These are phyloP conservation scores for Nymphaea thermarum DNA, from an alignment of 164 flowering plant genomes.

Conservation along the genomic window DNA sequence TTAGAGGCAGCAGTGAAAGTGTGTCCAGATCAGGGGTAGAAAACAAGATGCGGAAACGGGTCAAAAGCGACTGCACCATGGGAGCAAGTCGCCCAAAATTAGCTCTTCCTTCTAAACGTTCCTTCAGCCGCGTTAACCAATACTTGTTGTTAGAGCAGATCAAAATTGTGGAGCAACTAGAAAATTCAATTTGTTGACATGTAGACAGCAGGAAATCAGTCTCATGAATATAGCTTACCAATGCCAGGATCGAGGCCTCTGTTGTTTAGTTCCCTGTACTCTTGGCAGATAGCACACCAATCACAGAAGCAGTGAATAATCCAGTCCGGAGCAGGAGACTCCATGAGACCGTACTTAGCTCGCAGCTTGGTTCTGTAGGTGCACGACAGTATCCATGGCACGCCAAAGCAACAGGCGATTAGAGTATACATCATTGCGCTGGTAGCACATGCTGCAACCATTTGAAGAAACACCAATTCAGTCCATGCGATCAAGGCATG, in stretches of 20 bases:
- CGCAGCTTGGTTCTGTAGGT: constrained; percentile 24
- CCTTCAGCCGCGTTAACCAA: too few species aligned
- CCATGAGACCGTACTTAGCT: constrained; percentile 16
- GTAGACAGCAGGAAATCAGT: too few species aligned
- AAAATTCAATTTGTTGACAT: too few species aligned
- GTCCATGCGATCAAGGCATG: background rate
- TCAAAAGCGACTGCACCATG: background rate
- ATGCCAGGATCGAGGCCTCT: constrained; percentile 28
- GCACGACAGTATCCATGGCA: constrained; percentile 29
- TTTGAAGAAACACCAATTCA: background rate
- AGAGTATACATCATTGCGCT: constrained; percentile 17
- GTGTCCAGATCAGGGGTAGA: background rate
- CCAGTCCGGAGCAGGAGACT: constrained; percentile 28
- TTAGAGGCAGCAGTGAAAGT: background rate
- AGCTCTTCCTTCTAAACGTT: too few species aligned
- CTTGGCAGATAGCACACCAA: constrained; percentile 24
- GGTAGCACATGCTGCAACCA: constrained; percentile 19
- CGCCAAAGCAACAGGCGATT: constrained; percentile 4
- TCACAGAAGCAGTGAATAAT: constrained; percentile 22
- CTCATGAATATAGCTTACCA: constrained; percentile 7
- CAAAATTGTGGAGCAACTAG: too few species aligned
- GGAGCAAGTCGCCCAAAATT: background rate
- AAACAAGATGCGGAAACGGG: background rate
- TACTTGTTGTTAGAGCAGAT: too few species aligned
- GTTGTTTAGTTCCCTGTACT: constrained; percentile 11